phyloP scores from a whole-genome alignment of 2,329 filamentous ascomycete genomes.

The Geosmithia morbida region DNA sequence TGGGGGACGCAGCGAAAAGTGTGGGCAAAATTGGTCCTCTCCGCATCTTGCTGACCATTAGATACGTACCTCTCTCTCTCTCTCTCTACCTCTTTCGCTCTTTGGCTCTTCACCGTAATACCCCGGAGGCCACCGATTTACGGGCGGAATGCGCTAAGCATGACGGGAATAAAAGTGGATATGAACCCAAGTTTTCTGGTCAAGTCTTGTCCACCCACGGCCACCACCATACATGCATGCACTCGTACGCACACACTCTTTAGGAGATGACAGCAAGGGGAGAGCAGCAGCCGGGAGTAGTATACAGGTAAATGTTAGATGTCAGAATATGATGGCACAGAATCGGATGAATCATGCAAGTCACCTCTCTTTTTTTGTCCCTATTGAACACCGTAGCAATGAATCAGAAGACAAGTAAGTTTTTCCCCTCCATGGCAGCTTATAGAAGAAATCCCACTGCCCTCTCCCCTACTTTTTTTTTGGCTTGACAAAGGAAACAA shows the following conservation, averaged over 20 bases:
- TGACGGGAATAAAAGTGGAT: too few relatives aligned
- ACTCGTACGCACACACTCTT: too few relatives aligned
- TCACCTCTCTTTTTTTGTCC: conserved; percentile 31
- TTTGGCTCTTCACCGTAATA: too few relatives aligned
- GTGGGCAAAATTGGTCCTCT: background rate
- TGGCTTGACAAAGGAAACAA: background rate
- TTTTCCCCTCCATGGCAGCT: background rate
- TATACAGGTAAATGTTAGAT: too few relatives aligned
- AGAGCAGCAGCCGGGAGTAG: too few relatives aligned
- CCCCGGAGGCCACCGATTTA: too few relatives aligned
- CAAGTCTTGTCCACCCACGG: too few relatives aligned
- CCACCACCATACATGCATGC: too few relatives aligned
- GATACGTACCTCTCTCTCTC: background rate
- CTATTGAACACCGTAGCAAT: conserved; percentile 40
- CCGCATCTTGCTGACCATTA: background rate
- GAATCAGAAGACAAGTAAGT: conserved; percentile 15
- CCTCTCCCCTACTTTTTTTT: background rate
- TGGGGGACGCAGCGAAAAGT: background rate
- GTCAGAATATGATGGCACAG: conserved; percentile 14
- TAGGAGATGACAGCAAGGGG: too few relatives aligned
- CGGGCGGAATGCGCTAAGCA: too few relatives aligned
- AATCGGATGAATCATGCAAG: conserved; percentile 31
- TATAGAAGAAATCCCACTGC: background rate
- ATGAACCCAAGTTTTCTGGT: too few relatives aligned
- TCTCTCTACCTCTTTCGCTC: too few relatives aligned